Conservation (phyloP, 768 basidiomycete species). For the Paxillus rubicundulus region DNA sequence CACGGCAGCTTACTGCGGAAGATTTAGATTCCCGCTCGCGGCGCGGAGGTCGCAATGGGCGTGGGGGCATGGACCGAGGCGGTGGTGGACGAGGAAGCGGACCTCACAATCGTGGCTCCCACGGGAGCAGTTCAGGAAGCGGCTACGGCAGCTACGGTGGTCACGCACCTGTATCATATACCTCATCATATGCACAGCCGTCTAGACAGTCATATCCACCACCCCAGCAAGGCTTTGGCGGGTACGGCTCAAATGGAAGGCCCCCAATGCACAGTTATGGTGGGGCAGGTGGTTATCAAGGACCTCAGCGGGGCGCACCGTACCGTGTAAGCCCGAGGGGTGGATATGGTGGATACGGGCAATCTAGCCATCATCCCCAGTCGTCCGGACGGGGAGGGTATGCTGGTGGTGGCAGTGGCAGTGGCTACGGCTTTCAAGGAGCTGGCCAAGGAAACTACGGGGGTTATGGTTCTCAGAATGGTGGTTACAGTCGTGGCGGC, state of each 20-base stretch:
- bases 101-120: conserved; percentile 16
- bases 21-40: conserved; percentile 71
- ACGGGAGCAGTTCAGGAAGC: conserved; percentile 15
- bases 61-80: conserved; percentile 39
- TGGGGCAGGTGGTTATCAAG: conserved; percentile 29
- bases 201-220: conserved; percentile 20
- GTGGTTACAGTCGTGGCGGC: conserved; percentile 34
- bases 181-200: conserved; percentile 18
- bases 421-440: conserved; percentile 15
- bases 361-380: conserved; percentile 15
- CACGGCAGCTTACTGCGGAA: conserved; percentile 56
- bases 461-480: conserved; percentile 29
- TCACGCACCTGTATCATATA: conserved; percentile 9
- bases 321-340: conserved; percentile 27
- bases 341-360: conserved; percentile 21
- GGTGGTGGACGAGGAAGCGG: conserved; percentile 36
- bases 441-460: conserved; percentile 30
- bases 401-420: conserved; percentile 12
- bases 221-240: conserved; percentile 28
- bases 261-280: conserved; percentile 32
- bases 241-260: conserved; percentile 32
- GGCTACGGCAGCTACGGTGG: conserved; percentile 18
- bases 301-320: conserved; percentile 24
- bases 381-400: conserved; percentile 28
- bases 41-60: conserved; percentile 48